Evolutionary conservation across 305 asterid species (phyloP).

Genomic region (Fraxinus floribunda): DNA sequence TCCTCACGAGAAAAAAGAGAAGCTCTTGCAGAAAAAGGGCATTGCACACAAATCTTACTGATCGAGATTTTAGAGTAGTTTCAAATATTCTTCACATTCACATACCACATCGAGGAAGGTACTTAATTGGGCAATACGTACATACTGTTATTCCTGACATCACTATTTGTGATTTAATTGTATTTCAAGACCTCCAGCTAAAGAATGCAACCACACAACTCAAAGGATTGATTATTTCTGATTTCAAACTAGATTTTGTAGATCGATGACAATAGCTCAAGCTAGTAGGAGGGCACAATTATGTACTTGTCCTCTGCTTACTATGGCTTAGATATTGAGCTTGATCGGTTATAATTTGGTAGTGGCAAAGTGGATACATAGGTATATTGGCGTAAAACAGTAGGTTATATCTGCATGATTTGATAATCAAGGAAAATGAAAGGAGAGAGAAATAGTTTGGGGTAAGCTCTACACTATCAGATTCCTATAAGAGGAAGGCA

Average conservation of each 20-base stretch:
- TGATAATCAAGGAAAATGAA: neutral
- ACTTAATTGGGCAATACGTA: neutral
- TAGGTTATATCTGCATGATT: neutral
- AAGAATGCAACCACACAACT: neutral
- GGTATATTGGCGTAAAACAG: neutral
- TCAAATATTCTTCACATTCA: neutral
- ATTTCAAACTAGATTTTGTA: neutral
- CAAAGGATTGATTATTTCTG: neutral
- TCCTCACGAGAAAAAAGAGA: neutral
- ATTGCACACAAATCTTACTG: neutral
- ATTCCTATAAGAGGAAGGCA: neutral
- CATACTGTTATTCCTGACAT: neutral
- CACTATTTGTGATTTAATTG: neutral
- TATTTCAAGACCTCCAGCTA: neutral
- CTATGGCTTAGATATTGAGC: neutral
- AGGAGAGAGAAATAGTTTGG: neutral
- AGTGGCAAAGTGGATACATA: neutral
- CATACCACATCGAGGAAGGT: neutral
- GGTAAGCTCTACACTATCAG: neutral
- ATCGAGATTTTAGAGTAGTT: neutral
- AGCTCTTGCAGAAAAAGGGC: neutral
- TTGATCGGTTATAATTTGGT: neutral
- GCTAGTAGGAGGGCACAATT: neutral
- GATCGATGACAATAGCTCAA: neutral
- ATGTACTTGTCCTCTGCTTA: neutral